Evolutionary conservation across 805 yeast genomes (phyloP).

Genomic region (Clavispora phyllophila): DNA sequence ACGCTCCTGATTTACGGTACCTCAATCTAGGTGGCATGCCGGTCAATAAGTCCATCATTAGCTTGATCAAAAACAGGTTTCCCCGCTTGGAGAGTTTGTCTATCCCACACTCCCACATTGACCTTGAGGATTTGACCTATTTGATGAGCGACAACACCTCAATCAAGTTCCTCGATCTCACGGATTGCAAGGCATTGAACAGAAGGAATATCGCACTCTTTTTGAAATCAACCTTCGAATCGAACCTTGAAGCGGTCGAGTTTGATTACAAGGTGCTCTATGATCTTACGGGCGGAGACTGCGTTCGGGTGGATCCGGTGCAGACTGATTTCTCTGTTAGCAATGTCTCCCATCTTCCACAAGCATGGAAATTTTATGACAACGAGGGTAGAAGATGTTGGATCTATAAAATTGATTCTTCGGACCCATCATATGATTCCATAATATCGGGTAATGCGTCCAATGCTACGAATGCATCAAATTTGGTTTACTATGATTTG

Average conservation of each 20-base stretch:
- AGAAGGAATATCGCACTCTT: conserved; percentile 46
- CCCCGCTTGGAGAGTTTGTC: conserved; percentile 38
- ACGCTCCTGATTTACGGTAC: conserved; percentile 42
- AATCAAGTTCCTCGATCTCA: conserved; percentile 58
- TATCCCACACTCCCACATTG: conserved; percentile 34
- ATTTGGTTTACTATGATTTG: conserved; percentile 54
- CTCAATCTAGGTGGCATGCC: conserved; percentile 67
- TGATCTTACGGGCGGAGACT: conserved; percentile 40
- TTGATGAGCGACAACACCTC: conserved; percentile 26
- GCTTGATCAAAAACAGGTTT: conserved; percentile 36
- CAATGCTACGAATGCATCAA: conserved; percentile 16
- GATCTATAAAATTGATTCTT: conserved; percentile 49
- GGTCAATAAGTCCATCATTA: conserved; percentile 36
- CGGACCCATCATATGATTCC: conserved; percentile 28
- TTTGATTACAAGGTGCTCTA: conserved; percentile 53
- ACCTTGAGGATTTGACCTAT: conserved; percentile 32
- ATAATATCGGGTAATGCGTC: conserved; percentile 14
- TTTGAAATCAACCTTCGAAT: conserved; percentile 23
- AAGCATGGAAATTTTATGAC: conserved; percentile 48
- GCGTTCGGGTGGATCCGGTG: conserved; percentile 24
- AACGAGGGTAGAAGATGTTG: conserved; percentile 78
- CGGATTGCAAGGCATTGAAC: conserved; percentile 56
- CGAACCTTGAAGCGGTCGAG: conserved; percentile 55
- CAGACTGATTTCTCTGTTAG: conserved; percentile 25
- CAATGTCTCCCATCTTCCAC: conserved; percentile 21